These are phyloP conservation scores for Nicotiana noctiflora DNA, from an alignment of 257 asterid genomes.

Conservation along the genomic window DNA sequence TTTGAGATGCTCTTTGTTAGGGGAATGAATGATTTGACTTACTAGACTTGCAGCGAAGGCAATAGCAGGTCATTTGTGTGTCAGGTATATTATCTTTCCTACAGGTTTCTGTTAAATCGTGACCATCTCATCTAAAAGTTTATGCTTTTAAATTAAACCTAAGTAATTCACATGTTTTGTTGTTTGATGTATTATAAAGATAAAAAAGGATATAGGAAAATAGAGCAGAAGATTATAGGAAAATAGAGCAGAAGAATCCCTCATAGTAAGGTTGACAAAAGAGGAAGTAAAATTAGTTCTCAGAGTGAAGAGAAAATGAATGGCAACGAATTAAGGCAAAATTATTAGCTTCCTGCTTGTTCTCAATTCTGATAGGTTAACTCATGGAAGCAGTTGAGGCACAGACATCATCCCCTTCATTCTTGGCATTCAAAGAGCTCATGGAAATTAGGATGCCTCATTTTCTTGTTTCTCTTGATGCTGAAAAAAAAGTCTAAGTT, in stretches of 20 bases:
- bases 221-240: background rate
- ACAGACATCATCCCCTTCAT: background rate
- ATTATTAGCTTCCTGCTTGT: background rate
- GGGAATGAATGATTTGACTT: constrained; percentile 1
- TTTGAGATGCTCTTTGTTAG: background rate
- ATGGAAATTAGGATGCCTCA: background rate
- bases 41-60: background rate
- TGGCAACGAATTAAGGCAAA: background rate
- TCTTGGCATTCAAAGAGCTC: background rate
- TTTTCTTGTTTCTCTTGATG: background rate
- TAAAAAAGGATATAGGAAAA: background rate
- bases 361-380: background rate
- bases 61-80: background rate
- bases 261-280: background rate
- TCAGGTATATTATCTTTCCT: background rate
- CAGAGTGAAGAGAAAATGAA: background rate
- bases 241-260: background rate
- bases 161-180: background rate
- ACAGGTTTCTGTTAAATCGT: background rate
- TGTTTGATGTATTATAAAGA: background rate
- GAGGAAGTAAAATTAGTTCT: background rate
- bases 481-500: background rate
- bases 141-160: background rate
- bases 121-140: too few species aligned
- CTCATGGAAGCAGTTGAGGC: background rate